Base-by-base conservation (phyloP, 805 yeast genomes). In the Tetrapisispora pingtungensis region DNA sequence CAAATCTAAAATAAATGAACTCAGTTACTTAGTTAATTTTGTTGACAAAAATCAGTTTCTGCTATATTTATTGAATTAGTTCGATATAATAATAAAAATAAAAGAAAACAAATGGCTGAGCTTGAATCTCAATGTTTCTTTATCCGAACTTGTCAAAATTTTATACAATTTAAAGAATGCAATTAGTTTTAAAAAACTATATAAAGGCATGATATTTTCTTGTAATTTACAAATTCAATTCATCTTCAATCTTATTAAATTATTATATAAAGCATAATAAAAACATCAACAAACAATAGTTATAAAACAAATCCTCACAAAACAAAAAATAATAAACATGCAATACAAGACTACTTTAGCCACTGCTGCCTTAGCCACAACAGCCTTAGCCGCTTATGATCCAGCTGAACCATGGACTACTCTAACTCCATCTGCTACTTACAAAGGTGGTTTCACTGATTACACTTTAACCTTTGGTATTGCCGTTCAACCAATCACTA, bases 371-470 rank as follows among this genome's bases (percentile, higher is more conserved):
- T 49, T 57, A 19, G 59, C 62, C 40, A 35, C 61, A 38, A 46
- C 62, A 13, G 55, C 53, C 30, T 28, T 58, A 39, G 58, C 58
- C 37, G 48, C 61, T 19, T 51, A 55, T 40, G 54, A 54, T 42
- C 59, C 62, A 42, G 50, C 62, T 30, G 61, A 64, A 44, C 67
- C 69, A 49, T 69, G 73, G 73, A 49, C 67, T 37, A 68, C 72
- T 49, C 56, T 69, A 56, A 69, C 71, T 17, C 72, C 73, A 55
- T 50, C 56, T 28, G 58, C 65, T 42, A 65, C 70, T 38, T 66
- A 59, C 58, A 44, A 58, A 31, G 63, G 65, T 48, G 73, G 68
- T 49, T 44, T 61, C 28, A 61, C 71, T 37, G 60, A 61, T 38
- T 65, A 63, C 56, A 46, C 60, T 36, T 61, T 66, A 30, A 58